Evolutionary conservation across 2,329 filamentous ascomycete genomes (phyloP).

Genomic region (Fusarium nanum): DNA sequence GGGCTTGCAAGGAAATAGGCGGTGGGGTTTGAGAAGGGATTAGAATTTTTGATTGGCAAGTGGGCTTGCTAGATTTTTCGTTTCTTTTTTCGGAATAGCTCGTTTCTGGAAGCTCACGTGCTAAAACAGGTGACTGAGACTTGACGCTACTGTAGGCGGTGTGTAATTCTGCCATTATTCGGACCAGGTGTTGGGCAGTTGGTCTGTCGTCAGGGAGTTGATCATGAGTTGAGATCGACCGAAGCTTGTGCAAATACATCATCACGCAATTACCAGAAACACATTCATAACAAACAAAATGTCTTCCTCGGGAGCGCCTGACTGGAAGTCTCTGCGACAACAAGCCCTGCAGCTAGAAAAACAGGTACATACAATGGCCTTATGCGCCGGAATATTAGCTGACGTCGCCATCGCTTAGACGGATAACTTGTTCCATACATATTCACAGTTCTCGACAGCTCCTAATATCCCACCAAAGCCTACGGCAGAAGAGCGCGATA

Average conservation of each 20-base stretch:
- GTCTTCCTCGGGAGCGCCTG: constrained; percentile 66
- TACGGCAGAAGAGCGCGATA: constrained; percentile 83
- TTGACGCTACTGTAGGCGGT: constrained; percentile 44
- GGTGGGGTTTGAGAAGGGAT: constrained; percentile 39
- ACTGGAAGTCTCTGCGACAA: constrained; percentile 95
- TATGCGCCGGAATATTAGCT: constrained; percentile 34
- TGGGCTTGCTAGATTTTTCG: constrained; percentile 16
- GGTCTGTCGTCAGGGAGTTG: constrained; percentile 43
- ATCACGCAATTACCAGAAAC: constrained; percentile 22
- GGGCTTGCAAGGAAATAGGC: constrained; percentile 47
- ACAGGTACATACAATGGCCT: constrained; percentile 70
- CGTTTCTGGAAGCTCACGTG: constrained; percentile 44
- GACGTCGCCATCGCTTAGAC: constrained; percentile 67
- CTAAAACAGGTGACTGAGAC: neutral
- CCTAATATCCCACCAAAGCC: constrained; percentile 84
- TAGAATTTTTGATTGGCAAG: constrained; percentile 51
- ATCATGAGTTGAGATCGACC: constrained; percentile 24
- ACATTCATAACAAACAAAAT: constrained; percentile 51
- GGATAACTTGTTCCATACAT: constrained; percentile 83
- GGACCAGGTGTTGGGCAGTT: constrained; percentile 41
- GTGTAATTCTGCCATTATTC: constrained; percentile 42
- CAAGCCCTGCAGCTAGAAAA: constrained; percentile 90
- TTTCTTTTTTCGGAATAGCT: neutral
- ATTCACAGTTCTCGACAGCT: constrained; percentile 89
- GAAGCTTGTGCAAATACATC: constrained; percentile 26